A percentile compares a stretch with the other conserved stretches of the same genome.
These are phyloP conservation scores for Rosa lucieae DNA, from an alignment of 306 rosid genomes.

Conservation along the genomic window DNA sequence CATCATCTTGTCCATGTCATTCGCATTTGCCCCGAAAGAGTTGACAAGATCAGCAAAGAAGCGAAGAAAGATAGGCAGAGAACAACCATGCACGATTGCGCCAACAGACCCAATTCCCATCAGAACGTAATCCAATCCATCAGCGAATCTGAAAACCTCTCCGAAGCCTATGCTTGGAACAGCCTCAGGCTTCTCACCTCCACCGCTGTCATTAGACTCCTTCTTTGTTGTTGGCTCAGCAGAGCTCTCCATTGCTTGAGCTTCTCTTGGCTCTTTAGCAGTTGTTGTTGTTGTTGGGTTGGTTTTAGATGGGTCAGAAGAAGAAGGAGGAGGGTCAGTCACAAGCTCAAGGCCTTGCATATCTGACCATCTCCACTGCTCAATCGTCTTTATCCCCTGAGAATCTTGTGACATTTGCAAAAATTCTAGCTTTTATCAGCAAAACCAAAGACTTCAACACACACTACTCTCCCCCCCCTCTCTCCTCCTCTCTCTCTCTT, in stretches of 20 bases:
- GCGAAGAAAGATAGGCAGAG: conserved; percentile 87
- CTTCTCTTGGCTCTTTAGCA: conserved; percentile 14
- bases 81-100: conserved; percentile 91
- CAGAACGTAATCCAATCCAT: conserved; percentile 77
- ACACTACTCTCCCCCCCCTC: conserved; percentile 14
- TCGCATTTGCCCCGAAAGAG: conserved; percentile 89
- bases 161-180: conserved; percentile 58
- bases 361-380: conserved; percentile 98
- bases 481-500: conserved; percentile 14
- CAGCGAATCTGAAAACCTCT: conserved; percentile 86
- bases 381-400: conserved; percentile 71
- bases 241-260: conserved; percentile 46
- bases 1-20: conserved; percentile 78
- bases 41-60: conserved; percentile 98
- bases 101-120: conserved; percentile 87
- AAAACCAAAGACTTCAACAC: conserved; percentile 23
- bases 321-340: conserved; percentile 36
- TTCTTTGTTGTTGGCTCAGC: conserved; percentile 44
- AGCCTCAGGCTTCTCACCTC: conserved; percentile 55
- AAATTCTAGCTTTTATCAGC: conserved; percentile 53
- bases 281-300: conserved; percentile 25
- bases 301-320: conserved; percentile 38
- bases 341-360: conserved; percentile 92
- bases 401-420: conserved; percentile 90
- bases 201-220: conserved; percentile 27